Percentiles rank a stretch among this genome's conserved stretches.
Evolutionary conservation across 2,329 filamentous ascomycete genomes (phyloP).

Genomic region (Cercospora sp.): DNA sequence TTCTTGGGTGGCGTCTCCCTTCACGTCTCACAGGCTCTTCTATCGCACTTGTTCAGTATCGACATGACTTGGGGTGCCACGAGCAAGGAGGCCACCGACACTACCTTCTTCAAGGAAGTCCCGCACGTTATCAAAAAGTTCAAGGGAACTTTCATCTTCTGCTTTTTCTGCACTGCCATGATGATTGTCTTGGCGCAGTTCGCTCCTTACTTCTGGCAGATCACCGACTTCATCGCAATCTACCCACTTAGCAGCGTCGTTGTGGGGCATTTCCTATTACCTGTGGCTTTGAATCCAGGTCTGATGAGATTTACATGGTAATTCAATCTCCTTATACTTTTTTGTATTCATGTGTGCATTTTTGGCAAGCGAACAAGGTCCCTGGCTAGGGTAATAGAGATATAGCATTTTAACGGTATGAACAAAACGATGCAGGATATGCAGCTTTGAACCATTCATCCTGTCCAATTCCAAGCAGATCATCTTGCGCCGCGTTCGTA

Average conservation of each 20-base stretch:
- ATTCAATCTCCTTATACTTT: neutral
- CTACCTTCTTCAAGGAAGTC: slow-evolving; percentile 59
- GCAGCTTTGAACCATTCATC: neutral
- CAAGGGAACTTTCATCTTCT: slow-evolving; percentile 56
- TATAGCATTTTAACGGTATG: slow-evolving; percentile 5
- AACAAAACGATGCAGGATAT: slow-evolving; percentile 4
- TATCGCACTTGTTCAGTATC: slow-evolving; percentile 44
- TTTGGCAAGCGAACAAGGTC: slow-evolving; percentile 11
- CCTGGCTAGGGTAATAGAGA: slow-evolving; percentile 19
- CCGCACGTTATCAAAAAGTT: slow-evolving; percentile 57
- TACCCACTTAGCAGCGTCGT: slow-evolving; percentile 57
- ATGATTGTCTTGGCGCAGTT: slow-evolving; percentile 53
- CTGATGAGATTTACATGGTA: slow-evolving; percentile 65
- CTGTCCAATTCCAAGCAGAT: neutral
- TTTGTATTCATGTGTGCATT: slow-evolving; percentile 8
- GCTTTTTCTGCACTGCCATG: slow-evolving; percentile 47
- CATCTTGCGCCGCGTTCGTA: neutral
- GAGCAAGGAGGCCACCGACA: slow-evolving; percentile 58
- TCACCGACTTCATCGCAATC: slow-evolving; percentile 60
- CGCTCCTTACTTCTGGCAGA: slow-evolving; percentile 56
- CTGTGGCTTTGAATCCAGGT: slow-evolving; percentile 62
- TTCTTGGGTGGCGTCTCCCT: slow-evolving; percentile 46
- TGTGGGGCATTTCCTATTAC: slow-evolving; percentile 57
- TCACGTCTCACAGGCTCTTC: slow-evolving; percentile 44
- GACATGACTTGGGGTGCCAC: slow-evolving; percentile 57